Evolutionary conservation across 129 eudicot genomes (phyloP).

Genomic region (Lactuca saligna): DNA sequence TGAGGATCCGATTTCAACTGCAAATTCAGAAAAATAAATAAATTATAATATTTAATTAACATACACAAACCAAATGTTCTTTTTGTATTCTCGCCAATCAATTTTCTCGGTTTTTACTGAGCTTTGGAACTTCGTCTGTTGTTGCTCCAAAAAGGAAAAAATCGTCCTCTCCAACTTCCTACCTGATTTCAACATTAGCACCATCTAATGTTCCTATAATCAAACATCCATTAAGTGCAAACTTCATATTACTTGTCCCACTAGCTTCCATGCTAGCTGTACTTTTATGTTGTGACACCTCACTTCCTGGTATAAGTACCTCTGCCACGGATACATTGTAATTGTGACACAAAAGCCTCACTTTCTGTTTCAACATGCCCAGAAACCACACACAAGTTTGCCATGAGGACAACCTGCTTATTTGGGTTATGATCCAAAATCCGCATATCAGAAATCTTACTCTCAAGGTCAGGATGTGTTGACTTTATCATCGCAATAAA

Average conservation of each 20-base stretch:
- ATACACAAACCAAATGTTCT: not conserved
- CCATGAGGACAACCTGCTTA: too few relatives aligned
- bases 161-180: slow-evolving; percentile 83
- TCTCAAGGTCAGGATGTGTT: too few relatives aligned
- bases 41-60: not conserved
- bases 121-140: slow-evolving; percentile 83
- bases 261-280: too few relatives aligned
- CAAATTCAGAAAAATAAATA: slow-evolving; percentile 19
- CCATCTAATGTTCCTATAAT: too few relatives aligned
- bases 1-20: slow-evolving; percentile 97
- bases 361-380: too few relatives aligned
- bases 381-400: slow-evolving; percentile 44
- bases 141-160: slow-evolving; percentile 97
- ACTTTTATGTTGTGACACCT: slow-evolving; percentile 92
- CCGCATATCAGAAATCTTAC: too few relatives aligned
- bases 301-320: slow-evolving; percentile 97
- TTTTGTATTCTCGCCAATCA: slow-evolving; percentile 16
- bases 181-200: slow-evolving; percentile 27
- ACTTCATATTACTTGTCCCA: too few relatives aligned
- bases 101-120: slow-evolving; percentile 71
- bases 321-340: slow-evolving; percentile 97
- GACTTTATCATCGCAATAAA: too few relatives aligned
- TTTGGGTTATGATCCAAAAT: too few relatives aligned
- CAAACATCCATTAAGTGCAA: too few relatives aligned
- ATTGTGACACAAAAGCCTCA: slow-evolving; percentile 91